A percentile compares a stretch with the other conserved stretches of the same genome.
Conservation (phyloP, 345 rosid genomes). For the Eucalyptus albens region DNA sequence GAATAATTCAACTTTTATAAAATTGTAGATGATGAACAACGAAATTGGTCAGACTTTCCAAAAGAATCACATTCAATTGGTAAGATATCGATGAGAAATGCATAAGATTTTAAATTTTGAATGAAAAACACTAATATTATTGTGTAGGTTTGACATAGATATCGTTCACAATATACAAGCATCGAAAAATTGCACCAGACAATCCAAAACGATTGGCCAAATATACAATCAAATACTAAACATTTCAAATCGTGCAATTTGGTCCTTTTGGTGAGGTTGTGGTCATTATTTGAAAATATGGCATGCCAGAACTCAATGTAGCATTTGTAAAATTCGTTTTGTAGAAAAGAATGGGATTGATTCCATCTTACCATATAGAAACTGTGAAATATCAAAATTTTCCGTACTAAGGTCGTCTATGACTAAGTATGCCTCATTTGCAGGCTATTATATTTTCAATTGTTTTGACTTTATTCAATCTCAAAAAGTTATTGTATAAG, state of each 20-base stretch:
- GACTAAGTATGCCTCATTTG: background rate
- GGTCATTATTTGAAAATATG: background rate
- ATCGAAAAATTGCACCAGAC: background rate
- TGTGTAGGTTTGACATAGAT: background rate
- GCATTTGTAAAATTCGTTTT: no score
- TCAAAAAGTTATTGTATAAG: background rate
- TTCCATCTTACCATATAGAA: background rate
- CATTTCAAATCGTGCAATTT: no score
- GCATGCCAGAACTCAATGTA: background rate
- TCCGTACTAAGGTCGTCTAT: background rate
- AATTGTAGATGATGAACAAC: no score
- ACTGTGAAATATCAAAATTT: background rate
- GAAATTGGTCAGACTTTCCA: background rate
- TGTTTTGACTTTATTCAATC: background rate
- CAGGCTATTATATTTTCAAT: background rate
- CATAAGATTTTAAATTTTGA: background rate
- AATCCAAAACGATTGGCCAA: background rate
- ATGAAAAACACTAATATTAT: background rate
- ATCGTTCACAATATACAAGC: no score
- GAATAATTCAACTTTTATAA: no score
- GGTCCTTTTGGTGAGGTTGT: background rate
- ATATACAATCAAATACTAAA: background rate
- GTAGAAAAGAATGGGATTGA: background rate
- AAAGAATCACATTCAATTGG: background rate
- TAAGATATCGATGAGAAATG: background rate